Base-by-base conservation (phyloP, 305 asterid species). In the Fraxinus ornus region DNA sequence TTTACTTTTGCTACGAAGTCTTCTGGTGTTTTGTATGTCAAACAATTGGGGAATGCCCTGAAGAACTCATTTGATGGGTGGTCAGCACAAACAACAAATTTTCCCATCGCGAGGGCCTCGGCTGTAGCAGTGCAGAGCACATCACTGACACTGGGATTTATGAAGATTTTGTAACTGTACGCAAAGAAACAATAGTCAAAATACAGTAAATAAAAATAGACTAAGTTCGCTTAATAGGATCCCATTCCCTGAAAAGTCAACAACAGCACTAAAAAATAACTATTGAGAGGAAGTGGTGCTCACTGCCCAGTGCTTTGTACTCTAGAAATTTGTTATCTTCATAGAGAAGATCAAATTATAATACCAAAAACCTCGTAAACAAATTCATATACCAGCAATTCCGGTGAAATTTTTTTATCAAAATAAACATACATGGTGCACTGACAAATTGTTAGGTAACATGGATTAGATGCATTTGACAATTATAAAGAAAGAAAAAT, bases 61-160 rank as follows among this genome's bases (percentile, higher is more conserved):
- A 96, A 96, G 91, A 96, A 96, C 80, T 94, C 98, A 57, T 96
- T 96, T 13, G 98, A 94, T 36, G 99, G 98, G 89, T 96, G 98
- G 87, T 96, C 97, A 0, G 98, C 97, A 78, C 99, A 96, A 78
- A 96, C 96, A 2, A 96, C 99, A 13, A 96, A 91, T 83, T 96
- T 96, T 7, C 99, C 99, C 99, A 96, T 96, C 3, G 99, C 98
- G n/a, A 96, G 98, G 74, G 99, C 99, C 91, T 96, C 99, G 0
- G 99, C 99, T 60, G 99, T 96, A 74, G 99, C 99, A 1, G 99
- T 96, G 87, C 99, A 96, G 52, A 96, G 98, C 73, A 96, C 99
- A 62, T 94, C 98, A 72, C 99, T 96, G 12, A 94, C 88, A 73
- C 99, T 96, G 57, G 99, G 99, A 79, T 96, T 96, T 82, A 96